A percentile compares a stretch with the other conserved stretches of the same genome.
Evolutionary conservation across 2,329 filamentous ascomycete species (phyloP).

Genomic region (Microthyrium microscopicum): DNA sequence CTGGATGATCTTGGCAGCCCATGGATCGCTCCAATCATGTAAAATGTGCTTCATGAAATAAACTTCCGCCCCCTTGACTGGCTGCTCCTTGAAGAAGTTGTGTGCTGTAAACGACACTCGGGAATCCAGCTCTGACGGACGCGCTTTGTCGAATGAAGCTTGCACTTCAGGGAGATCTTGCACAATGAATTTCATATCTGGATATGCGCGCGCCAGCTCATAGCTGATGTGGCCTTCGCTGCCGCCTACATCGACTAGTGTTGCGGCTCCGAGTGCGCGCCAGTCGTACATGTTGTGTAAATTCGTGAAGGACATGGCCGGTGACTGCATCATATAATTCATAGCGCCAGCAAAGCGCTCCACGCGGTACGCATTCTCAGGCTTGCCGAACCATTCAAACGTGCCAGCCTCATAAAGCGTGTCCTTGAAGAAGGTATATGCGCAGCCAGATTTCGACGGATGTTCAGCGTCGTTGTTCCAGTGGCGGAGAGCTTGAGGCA

Average conservation of each 20-base stretch:
- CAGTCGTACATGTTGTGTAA: constrained; percentile 2
- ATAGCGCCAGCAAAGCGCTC: constrained; percentile 18
- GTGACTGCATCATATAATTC: constrained; percentile 17
- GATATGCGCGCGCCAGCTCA: constrained; percentile 7
- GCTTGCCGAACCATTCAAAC: constrained; percentile 14
- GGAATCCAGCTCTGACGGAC: neutral
- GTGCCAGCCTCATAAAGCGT: constrained; percentile 7
- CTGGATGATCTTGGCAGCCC: constrained; percentile 15
- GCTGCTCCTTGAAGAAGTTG: constrained; percentile 18
- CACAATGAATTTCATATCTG: constrained; percentile 9
- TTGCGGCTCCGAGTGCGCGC: constrained; percentile 4
- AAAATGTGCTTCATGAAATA: constrained; percentile 18
- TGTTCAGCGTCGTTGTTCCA: constrained; percentile 9
- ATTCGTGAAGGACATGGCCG: constrained; percentile 14
- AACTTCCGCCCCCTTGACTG: constrained; percentile 15
- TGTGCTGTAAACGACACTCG: constrained; percentile 12
- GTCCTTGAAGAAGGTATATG: constrained; percentile 14
- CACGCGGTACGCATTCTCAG: constrained; percentile 19
- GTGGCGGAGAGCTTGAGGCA: constrained; percentile 1
- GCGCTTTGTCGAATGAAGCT: neutral
- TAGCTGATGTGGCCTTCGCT: constrained; percentile 9
- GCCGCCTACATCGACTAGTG: constrained; percentile 10
- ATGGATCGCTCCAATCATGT: constrained; percentile 18
- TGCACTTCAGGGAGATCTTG: constrained; percentile 6
- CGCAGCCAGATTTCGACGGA: constrained; percentile 14